Conservation (phyloP, 306 rosid species). For the Crotalaria pallida region DNA sequence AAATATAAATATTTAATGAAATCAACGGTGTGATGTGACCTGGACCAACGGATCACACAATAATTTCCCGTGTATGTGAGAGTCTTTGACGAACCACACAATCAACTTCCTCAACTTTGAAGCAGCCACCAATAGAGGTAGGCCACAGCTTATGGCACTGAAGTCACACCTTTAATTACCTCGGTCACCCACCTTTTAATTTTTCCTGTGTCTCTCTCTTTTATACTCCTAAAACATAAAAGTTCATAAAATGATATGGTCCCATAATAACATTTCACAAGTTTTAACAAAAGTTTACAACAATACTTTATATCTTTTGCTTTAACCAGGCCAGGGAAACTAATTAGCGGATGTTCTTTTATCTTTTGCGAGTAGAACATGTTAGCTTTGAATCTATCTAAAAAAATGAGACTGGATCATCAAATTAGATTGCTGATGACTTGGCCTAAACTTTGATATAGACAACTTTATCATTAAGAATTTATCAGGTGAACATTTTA, state of each 20-base stretch:
- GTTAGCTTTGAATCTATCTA: neutral
- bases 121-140: neutral
- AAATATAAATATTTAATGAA: no score
- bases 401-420: neutral
- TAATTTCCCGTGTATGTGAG: no score
- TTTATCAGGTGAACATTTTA: neutral
- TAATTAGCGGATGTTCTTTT: neutral
- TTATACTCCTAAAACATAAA: no score
- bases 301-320: neutral
- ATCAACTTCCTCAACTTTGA: constrained; percentile 1
- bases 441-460: neutral
- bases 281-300: no score
- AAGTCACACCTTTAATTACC: neutral
- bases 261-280: no score
- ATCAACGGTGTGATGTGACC: no score
- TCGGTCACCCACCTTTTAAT: neutral
- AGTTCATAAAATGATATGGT: no score
- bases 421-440: constrained; percentile 10
- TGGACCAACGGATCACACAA: no score
- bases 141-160: neutral
- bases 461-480: neutral
- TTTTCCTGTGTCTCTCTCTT: no score
- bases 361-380: neutral
- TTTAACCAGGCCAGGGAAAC: neutral
- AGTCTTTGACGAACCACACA: no score